A percentile compares a stretch with the other conserved stretches of the same genome.
Conservation (phyloP, 352 stramenopile genomes). For the Pythium coloratum region DNA sequence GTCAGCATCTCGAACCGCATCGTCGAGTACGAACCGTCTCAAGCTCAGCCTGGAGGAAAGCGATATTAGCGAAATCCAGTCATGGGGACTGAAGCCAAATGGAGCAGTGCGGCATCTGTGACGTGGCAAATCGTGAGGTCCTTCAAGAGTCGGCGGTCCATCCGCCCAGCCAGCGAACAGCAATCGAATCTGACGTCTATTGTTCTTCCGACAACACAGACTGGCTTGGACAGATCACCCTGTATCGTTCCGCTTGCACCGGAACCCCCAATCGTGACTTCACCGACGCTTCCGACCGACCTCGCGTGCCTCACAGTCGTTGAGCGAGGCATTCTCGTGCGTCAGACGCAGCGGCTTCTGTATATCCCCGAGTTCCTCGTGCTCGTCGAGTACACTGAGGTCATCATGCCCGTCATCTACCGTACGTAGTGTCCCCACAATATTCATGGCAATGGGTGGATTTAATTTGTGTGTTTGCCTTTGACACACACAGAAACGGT, state of each 20-base stretch:
- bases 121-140: background rate
- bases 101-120: background rate
- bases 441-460: too few species aligned
- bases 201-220: background rate
- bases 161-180: background rate
- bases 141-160: background rate
- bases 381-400: conserved; percentile 42
- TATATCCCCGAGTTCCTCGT: conserved; percentile 38
- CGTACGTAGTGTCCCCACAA: conserved; percentile 8
- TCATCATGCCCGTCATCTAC: conserved; percentile 36
- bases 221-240: background rate
- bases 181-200: background rate
- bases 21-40: background rate
- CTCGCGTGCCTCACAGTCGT: conserved; percentile 12
- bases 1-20: background rate
- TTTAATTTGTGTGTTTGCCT: too few species aligned
- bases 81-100: background rate
- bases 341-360: conserved; percentile 24
- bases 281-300: background rate
- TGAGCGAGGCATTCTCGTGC: conserved; percentile 17
- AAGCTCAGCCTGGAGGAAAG: background rate
- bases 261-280: background rate
- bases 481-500: background rate
- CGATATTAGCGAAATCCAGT: background rate
- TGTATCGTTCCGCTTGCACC: background rate